Evolutionary conservation across 2,329 filamentous ascomycete genomes (phyloP), one percentile per base, ranked within the genome.

Genomic region (Hirsutella rhossiliensis): DNA sequence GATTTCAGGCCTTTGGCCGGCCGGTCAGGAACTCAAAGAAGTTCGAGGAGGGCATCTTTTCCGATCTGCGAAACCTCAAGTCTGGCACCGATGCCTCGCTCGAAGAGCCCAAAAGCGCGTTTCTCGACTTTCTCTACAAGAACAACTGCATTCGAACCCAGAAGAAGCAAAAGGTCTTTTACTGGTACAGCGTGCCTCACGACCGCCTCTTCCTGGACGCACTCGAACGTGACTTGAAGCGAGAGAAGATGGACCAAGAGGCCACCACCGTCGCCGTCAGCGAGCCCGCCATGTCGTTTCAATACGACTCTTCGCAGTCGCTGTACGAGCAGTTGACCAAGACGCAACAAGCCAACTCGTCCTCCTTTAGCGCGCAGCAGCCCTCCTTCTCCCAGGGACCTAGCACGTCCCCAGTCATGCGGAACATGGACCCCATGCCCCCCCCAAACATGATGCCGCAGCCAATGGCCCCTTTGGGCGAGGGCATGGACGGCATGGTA

Each of bases 131-230:
- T 64, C 75, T 98, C 38, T 98, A 98, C 80, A 98, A 98, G 77
- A 98, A 98, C 78, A 98, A 98, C 73, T 98, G 92, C 76, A 98
- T 98, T 56, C 83, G 92, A 55, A 98, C 92, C 32, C 92, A 98
- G 67, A 98, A 98, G 80, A 98, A 98, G 76, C 92, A 98, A 62
- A 98, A 98, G 74, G 92, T 98, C 52, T 98, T 98, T 61, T 98
- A 97, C 71, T 98, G 92, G 92, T 98, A 97, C 69, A 96, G 89
- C 70, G 92, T 98, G 40, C 92, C 92, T 1, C 92, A 98, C 64
- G 92, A 98, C 67, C 81, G 92, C 44, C 80, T 98, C 42, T 98
- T 98, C 69, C 82, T 98, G 54, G 92, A 98, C 69, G 92, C 92
- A 34, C 73, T 98, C 56, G 92, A 98, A 75, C 84, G 92, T 52